These are phyloP conservation scores for Haplosporangium sp. DNA, from an alignment of 371 early-diverging fungal species.

Conservation along the genomic window DNA sequence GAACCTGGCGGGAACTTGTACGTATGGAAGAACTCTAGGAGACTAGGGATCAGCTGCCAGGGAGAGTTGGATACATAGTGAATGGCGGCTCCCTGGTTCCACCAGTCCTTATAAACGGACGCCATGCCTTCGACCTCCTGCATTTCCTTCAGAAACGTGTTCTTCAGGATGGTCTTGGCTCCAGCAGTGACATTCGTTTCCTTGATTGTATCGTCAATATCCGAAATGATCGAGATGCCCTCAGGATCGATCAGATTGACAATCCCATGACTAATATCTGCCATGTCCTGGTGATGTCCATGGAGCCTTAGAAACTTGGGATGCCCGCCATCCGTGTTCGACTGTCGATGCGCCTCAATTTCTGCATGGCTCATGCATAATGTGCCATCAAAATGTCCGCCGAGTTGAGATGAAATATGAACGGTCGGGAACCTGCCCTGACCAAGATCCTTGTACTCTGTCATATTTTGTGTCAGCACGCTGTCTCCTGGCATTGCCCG, in stretches of 20 bases:
- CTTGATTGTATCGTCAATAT: slow-evolving; percentile 76
- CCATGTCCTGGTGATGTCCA: slow-evolving; percentile 30
- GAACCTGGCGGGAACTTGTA: slow-evolving; percentile 84
- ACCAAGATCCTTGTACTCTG: slow-evolving; percentile 21
- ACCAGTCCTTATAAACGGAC: slow-evolving; percentile 57
- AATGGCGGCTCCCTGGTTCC: slow-evolving; percentile 75
- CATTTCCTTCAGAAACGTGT: slow-evolving; percentile 76
- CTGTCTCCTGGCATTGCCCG: slow-evolving; percentile 16
- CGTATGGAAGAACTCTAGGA: slow-evolving; percentile 75
- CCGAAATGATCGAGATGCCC: slow-evolving; percentile 70
- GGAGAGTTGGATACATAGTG: slow-evolving; percentile 96
- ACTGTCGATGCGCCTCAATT: slow-evolving; percentile 3
- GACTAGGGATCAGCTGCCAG: slow-evolving; percentile 84
- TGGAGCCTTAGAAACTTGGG: slow-evolving; percentile 28
- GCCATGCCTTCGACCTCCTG: slow-evolving; percentile 59
- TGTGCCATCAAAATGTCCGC: slow-evolving; percentile 42
- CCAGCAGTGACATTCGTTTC: slow-evolving; percentile 76
- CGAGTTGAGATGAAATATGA: slow-evolving; percentile 21
- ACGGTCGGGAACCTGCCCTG: slow-evolving; percentile 26
- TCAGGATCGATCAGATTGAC: slow-evolving; percentile 63
- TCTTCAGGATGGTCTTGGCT: slow-evolving; percentile 72
- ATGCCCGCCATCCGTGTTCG: slow-evolving; percentile 2
- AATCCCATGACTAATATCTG: slow-evolving; percentile 36
- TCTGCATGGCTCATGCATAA: slow-evolving; percentile 21
- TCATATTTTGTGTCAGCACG: slow-evolving; percentile 1